A percentile compares a stretch with the other conserved stretches of the same genome.
Evolutionary conservation across 129 eudicot genomes (phyloP).

Genomic region (Logfia minima): DNA sequence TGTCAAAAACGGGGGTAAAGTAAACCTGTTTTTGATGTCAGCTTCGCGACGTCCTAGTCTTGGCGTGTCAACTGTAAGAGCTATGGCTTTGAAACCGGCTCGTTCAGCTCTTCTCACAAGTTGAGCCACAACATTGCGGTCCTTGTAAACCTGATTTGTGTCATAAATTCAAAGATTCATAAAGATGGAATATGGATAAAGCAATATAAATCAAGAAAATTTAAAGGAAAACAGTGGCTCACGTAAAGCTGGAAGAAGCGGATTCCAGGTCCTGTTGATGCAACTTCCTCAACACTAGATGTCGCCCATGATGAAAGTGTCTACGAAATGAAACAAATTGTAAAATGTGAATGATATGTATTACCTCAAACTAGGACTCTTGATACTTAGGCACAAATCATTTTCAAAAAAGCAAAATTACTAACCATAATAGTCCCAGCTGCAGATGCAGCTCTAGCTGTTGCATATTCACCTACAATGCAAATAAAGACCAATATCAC

Average conservation of each 20-base stretch:
- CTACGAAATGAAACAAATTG: background rate
- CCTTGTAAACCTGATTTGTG: background rate
- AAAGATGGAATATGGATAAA: too few relatives aligned
- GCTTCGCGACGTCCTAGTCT: background rate
- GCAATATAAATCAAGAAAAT: background rate
- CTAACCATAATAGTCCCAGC: background rate
- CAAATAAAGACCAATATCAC: background rate
- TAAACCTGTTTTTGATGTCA: slow-evolving; percentile 3
- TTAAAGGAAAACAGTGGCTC: background rate
- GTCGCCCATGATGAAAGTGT: slow-evolving; percentile 6
- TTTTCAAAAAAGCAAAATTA: background rate
- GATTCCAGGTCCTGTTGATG: slow-evolving; percentile 14
- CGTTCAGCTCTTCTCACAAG: slow-evolving; percentile 6
- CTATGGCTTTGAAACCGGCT: background rate
- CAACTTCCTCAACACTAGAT: slow-evolving; percentile 13
- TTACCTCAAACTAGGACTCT: too few relatives aligned
- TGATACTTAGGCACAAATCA: too few relatives aligned
- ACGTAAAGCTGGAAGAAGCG: slow-evolving; percentile 19
- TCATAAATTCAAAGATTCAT: background rate
- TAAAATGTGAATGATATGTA: background rate
- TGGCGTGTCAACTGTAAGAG: slow-evolving; percentile 3
- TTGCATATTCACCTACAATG: background rate
- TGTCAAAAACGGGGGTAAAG: background rate
- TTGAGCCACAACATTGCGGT: slow-evolving; percentile 7
- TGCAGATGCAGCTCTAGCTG: background rate